Base-by-base conservation (phyloP, 441 rosid species). In the Gossypium davidsonii region DNA sequence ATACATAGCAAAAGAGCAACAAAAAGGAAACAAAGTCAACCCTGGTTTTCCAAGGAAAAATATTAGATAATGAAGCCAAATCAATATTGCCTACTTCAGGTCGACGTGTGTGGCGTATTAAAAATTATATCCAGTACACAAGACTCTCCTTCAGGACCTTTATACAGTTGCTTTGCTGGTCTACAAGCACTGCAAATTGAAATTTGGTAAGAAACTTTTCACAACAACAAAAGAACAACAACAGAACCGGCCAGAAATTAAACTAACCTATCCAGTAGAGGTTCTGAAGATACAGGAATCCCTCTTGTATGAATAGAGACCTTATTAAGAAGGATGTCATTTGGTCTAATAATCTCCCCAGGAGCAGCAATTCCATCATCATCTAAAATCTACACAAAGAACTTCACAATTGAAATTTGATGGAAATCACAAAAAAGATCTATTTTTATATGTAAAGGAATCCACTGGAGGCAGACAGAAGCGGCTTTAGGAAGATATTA, bases 321-420 rank as follows among this genome's bases (percentile, higher is more conserved):
- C 81, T 91, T 91, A 71, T 91, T 87, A 78, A 92, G 66, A 60
- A 85, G 87, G 57, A 90, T 66, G 79, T 94, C 97, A 72, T 79
- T 79, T 9, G 85, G 79, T 76, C 89, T 85, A 70, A 94, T 91
- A 73, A 89, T 88, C 87, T 94, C 94, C 52, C 98, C 99, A 25
- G 98, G 99, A 64, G 98, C 61, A 77, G 94, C 97, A 26, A 94
- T 71, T 71, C 98, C 98, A 73, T 94, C 98, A 72, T 86, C 79
- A 78, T 92, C 98, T 79, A 92, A 79, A 71, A 87, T 83, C 99
- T 94, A 68, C 18, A 79, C 59, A 44, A 76, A 64, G 60, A 70
- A 55, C 26, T 31, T 60, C 37, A 60, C 14, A 42, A 26, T 4
- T 55, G 14, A 62, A n/a, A 31, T 17, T 52, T 2, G 20, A 42